Evolutionary conservation across 2,329 filamentous ascomycete species (phyloP), one percentile per base, ranked within the genome.

Genomic region (Chaetomium globosum): DNA sequence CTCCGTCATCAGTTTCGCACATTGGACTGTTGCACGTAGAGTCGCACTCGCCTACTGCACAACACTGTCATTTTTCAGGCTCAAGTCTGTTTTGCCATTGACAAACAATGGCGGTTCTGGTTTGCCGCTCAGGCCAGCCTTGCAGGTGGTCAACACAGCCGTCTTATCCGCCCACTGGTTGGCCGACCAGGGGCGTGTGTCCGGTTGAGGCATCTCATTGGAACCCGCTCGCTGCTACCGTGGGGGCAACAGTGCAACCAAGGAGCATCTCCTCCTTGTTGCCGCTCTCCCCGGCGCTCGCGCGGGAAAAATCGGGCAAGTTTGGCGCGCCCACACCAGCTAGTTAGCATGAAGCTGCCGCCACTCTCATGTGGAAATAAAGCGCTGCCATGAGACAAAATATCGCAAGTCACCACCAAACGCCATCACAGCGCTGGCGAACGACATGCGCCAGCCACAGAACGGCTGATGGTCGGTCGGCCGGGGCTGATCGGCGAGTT

Each of bases 321-420:
- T 30, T 60, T 51, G 33, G 39, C 51, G n/a, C 19, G 39, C 36
- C 7, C 12, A 26, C 13, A 26, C 51, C 57, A 51, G 57, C 57
- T 59, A 28, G 43, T 30, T n/a, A n/a, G n/a, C n/a, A 30, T 53
- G 28, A 7, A 43, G 13, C 36, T 43, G n/a, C 9, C 33, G 19
- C 53, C 31, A 48, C 21, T 43, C 13, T 16, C 31, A 23, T 46
- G 43, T 55, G 59, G 61, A 64, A 64, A 59, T 64, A 10, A 43
- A 52, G 52, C 19, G 33, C n/a, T 58, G 59, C 62, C 65, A 63
- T 59, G 63, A 65, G 49, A 39, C 31, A 30, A 48, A 63, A 48
- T 48, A 21, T 49, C 33, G 43, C 39, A 43, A 26, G 51, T 54
- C 26, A 30, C 33, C 28, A 19, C 7, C 13, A 46, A 43, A 43